Evolutionary conservation across 1,284 basidiomycete genomes (phyloP), one percentile per base, ranked within the genome.

Genomic region (Exobasidium cylindrosporum): DNA sequence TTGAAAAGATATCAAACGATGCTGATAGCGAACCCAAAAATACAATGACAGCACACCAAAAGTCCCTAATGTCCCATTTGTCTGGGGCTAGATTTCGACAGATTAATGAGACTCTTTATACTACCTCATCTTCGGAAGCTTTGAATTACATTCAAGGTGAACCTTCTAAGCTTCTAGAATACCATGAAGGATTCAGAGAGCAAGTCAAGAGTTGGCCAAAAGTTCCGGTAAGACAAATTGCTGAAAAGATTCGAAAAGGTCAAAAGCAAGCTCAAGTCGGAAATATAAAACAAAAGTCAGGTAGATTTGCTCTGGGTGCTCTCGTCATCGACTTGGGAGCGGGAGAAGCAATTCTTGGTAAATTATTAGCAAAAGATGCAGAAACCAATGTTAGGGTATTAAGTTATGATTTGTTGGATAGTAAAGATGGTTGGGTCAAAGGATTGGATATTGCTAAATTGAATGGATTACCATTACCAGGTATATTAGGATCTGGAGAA

Each of bases 251-350:
- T 31, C 56, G 10, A 53, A 26, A 14, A 31, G 47, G 21, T 21
- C 35, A 63, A 21, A 17, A 11, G 26, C 47, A 50, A 13, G n/a
- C 17, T 4, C 47, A 50, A 50, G 13, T 21, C 2, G 26, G 21
- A 28, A 45, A 45, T 11, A 23, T 14, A 45, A 32, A 26, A 29
- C 11, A 28, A 47, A 13, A 30, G n/a, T 31, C 40, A 26, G 49
- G 56, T 35, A 14, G n/a, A 14, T 6, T 30, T 24, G 17, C 46
- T 54, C 85, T 84, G 60, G 70, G 72, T 1, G 88, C 88, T 0
- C 82, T 97, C 63, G 87, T 99, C 53, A 92, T 87, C 24, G 96
- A 99, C 81, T 83, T 98, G 24, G 96, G 96, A 5, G 97, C 94
- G 69, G 96, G 96, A 13, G 93, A 97, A 76, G 96, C 92, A 11